Conservation (phyloP, 805 yeast species). For the Teunomyces kruisii region DNA sequence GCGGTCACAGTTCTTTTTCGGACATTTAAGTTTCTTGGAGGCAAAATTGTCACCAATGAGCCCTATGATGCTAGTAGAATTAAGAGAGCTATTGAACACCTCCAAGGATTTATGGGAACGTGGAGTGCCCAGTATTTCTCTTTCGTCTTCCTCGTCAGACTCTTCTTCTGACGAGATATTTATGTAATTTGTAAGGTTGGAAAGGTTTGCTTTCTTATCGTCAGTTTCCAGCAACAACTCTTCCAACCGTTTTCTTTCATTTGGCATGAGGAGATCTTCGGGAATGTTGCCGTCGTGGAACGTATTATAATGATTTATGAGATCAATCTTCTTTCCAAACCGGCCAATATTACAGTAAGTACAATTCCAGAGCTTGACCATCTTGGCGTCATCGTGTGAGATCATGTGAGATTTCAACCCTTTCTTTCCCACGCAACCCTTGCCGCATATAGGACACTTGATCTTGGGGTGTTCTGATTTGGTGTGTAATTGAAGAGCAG, state of each 20-base stretch:
- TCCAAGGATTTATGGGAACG: constrained; percentile 7
- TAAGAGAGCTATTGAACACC: constrained; percentile 2
- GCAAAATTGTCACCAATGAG: constrained; percentile 38
- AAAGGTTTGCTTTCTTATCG: constrained; percentile 6
- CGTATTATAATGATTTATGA: constrained; percentile 55
- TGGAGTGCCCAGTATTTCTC: constrained; percentile 2
- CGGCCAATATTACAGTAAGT: constrained; percentile 45
- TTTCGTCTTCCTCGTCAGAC: constrained; percentile 6
- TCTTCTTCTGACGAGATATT: constrained; percentile 9
- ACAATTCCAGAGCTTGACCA: constrained; percentile 69
- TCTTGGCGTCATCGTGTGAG: constrained; percentile 54
- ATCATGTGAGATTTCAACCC: constrained; percentile 75
- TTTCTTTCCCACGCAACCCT: constrained; percentile 67
- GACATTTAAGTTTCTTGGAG: constrained; percentile 42
- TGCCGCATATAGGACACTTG: constrained; percentile 63
- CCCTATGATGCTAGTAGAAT: constrained; percentile 27
- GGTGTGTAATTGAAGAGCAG: constrained; percentile 68
- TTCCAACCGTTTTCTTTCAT: constrained; percentile 22
- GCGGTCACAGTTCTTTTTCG: constrained; percentile 51
- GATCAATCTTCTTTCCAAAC: constrained; percentile 57
- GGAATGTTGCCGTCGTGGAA: constrained; percentile 45
- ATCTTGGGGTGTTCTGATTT: constrained; percentile 72
- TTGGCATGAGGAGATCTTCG: constrained; percentile 26
- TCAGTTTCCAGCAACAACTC: constrained; percentile 17
- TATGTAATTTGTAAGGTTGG: constrained; percentile 5